A percentile compares a stretch with the other conserved stretches of the same genome.
These are phyloP conservation scores for Cryptococcus sp. DNA, from an alignment of 1,284 basidiomycete genomes.

Conservation along the genomic window DNA sequence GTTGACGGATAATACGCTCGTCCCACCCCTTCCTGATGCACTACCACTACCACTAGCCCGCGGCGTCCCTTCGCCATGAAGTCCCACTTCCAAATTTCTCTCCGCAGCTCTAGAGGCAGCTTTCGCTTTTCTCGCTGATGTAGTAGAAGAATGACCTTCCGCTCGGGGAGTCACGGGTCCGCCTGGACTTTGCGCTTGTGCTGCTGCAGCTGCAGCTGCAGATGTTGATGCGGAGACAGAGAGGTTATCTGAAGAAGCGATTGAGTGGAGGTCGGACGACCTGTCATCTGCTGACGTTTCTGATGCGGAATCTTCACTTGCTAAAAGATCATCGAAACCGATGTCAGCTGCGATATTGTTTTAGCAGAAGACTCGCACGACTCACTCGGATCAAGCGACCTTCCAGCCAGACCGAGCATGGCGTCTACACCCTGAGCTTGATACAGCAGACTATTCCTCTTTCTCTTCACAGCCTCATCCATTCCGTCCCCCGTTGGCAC, in stretches of 20 bases:
- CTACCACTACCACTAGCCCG: not conserved
- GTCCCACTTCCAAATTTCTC: not conserved
- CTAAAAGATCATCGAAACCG: too few relatives aligned
- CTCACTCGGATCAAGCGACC: slow-evolving; percentile 46
- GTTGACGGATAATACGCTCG: too few relatives aligned
- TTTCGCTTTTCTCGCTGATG: not conserved
- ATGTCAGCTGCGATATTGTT: too few relatives aligned
- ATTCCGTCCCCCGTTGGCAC: slow-evolving; percentile 35
- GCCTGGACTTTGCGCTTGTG: not conserved
- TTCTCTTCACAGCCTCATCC: slow-evolving; percentile 45
- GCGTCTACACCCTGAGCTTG: slow-evolving; percentile 48
- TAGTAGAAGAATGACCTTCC: not conserved
- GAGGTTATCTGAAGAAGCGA: too few relatives aligned
- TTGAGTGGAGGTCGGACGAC: too few relatives aligned
- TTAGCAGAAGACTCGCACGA: not conserved
- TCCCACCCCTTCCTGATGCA: not conserved
- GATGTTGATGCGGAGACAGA: too few relatives aligned
- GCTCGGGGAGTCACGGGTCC: not conserved
- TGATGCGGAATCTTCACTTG: too few relatives aligned
- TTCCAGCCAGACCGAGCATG: slow-evolving; percentile 45
- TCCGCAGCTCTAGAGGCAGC: not conserved
- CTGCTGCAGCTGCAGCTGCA: not conserved
- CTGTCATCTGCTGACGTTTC: too few relatives aligned
- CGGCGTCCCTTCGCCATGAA: too few relatives aligned
- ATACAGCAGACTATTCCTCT: slow-evolving; percentile 52